Percentiles rank a stretch among this genome's conserved stretches.
Conservation (phyloP, 192 early-diverging fungal species). For the Backusella luteola region DNA sequence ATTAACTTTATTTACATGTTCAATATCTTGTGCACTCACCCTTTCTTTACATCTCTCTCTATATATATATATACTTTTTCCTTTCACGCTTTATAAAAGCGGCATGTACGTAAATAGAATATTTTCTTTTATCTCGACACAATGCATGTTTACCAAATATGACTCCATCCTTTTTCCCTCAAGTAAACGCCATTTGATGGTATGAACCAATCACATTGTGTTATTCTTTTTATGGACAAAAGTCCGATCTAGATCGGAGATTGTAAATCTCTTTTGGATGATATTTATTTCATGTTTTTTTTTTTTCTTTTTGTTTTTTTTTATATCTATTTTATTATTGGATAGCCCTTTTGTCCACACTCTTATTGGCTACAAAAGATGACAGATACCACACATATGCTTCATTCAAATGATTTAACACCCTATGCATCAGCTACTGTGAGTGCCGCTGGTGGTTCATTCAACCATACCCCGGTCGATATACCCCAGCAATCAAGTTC, state of each 20-base stretch:
- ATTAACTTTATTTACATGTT: too few relatives aligned
- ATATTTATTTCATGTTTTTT: not conserved
- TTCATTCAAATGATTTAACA: not conserved
- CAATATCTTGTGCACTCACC: too few relatives aligned
- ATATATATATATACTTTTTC: too few relatives aligned
- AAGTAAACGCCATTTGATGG: not conserved
- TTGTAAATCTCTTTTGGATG: not conserved
- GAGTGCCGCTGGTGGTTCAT: not conserved
- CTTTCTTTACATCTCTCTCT: too few relatives aligned
- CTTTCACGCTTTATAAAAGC: too few relatives aligned
- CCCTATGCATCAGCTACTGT: not conserved
- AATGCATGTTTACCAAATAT: too few relatives aligned
- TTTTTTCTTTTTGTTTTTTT: not conserved
- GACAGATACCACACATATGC: slow-evolving; percentile 2
- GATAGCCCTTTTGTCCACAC: not conserved
- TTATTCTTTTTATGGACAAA: not conserved
- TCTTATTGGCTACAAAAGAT: not conserved
- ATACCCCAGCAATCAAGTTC: not conserved
- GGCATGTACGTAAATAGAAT: not conserved
- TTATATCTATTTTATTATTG: not conserved
- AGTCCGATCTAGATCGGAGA: not conserved
- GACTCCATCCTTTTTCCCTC: not conserved
- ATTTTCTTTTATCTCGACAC: too few relatives aligned
- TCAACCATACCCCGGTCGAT: not conserved
- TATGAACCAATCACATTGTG: not conserved